Base-by-base conservation (phyloP, 2,329 filamentous ascomycete species). In the Fusarium transvaalense region DNA sequence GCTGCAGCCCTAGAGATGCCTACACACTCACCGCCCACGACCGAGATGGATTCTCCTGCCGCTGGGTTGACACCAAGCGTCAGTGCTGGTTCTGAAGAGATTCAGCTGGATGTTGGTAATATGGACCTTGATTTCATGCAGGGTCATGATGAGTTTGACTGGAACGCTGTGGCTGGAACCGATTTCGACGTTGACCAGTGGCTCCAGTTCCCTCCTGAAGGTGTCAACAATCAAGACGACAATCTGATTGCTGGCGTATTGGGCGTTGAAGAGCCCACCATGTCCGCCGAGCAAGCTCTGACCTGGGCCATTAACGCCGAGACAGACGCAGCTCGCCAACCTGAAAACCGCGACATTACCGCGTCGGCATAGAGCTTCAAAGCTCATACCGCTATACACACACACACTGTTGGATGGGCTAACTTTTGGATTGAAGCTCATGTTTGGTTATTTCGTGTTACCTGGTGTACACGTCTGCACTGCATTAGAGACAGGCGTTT, bases 181-280 rank as follows among this genome's bases (percentile, higher is more conserved):
- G 85, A 86, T 63, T 83, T 88, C 61, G 85, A 88, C 56, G 85
- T 88, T 54, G 85, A 87, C 59, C 85, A 88, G 69, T 88, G 85
- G 84, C 79, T 88, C 23, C 84, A 88, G 61, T 88, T 87, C 64
- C 85, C 85, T 8, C 80, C 81, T 3, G 85, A 87, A 50, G 83
- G 81, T 9, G 79, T 80, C 13, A 81, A 78, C 61, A 77, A 76
- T 35, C 71, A 74, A 10, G 80, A 79, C n/a, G 80, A 80, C 27
- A 76, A 76, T 25, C 70, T 81, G 45, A 77, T 80, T 68, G 74
- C 74, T 9, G 76, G 74, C 8, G 72, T 80, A 25, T 77, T 80
- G 52, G 71, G 71, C 9, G 65, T 66, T 27, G 71, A 73, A 5
- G 71, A 74, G 35, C 69, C 69, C n/a, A 76, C 71, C 25, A 74